Percentiles rank a stretch among this genome's conserved stretches.
phyloP scores from a whole-genome alignment of 768 basidiomycete species.

The Mycena albidolilacea region DNA sequence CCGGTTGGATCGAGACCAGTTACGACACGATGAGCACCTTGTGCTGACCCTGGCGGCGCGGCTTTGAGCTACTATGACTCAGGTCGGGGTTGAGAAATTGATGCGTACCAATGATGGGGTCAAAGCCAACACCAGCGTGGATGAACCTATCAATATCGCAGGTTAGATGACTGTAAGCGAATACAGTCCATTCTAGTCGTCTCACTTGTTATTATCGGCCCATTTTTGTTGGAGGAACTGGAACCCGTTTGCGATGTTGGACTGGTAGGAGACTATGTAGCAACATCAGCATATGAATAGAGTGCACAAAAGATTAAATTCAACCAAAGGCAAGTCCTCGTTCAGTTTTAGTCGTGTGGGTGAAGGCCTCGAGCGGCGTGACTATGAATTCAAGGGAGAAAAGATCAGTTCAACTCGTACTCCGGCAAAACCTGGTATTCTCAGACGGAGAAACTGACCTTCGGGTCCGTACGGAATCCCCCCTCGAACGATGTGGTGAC shows the following conservation, averaged over 20 bases:
- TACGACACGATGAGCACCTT: neutral
- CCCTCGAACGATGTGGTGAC: constrained; percentile 47
- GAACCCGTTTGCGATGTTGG: constrained; percentile 11
- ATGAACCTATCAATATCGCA: neutral
- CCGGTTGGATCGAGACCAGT: constrained; percentile 24
- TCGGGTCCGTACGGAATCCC: constrained; percentile 54
- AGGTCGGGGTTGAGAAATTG: neutral
- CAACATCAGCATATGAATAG: neutral
- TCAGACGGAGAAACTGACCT: constrained; percentile 13
- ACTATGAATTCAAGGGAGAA: too few species aligned
- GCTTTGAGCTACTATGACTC: neutral
- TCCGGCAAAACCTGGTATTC: neutral
- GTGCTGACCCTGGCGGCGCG: neutral
- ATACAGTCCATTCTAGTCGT: too few species aligned
- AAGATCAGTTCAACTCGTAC: neutral
- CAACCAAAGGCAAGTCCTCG: constrained; percentile 36
- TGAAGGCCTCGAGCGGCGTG: neutral
- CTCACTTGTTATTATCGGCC: constrained; percentile 20
- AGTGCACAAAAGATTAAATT: neutral
- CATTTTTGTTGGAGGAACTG: constrained; percentile 24
- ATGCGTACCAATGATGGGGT: constrained; percentile 25
- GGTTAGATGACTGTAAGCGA: neutral
- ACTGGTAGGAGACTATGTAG: constrained; percentile 8
- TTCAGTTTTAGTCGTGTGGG: constrained; percentile 2
- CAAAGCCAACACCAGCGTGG: constrained; percentile 9